Percentiles rank a stretch among this genome's conserved stretches.
phyloP scores from a whole-genome alignment of 2,329 filamentous ascomycete genomes.

The Epichloe sylvatica region DNA sequence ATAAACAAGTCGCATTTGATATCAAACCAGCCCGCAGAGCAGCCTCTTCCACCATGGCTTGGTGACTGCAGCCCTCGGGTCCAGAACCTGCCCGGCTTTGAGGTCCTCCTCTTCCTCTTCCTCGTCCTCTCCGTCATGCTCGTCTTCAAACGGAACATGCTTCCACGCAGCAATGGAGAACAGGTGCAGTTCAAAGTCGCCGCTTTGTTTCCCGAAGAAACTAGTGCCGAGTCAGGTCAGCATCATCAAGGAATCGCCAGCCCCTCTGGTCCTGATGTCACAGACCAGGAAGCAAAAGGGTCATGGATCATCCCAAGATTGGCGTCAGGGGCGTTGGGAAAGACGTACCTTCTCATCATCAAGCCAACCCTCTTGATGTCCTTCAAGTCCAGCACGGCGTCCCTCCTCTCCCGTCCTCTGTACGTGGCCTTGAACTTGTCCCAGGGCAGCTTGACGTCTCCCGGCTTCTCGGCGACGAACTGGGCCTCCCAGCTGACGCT shows the following conservation, averaged over 20 bases:
- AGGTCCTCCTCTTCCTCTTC: constrained; percentile 8
- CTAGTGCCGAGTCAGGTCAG: constrained; percentile 26
- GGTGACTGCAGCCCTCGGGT: constrained; percentile 1
- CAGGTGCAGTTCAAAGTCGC: constrained; percentile 38
- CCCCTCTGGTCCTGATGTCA: too few relatives aligned
- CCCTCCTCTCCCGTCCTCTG: constrained; percentile 49
- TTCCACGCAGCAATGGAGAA: constrained; percentile 17
- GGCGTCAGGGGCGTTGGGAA: neutral
- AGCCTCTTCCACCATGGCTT: constrained; percentile 14
- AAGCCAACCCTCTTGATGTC: constrained; percentile 54
- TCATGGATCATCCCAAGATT: too few relatives aligned
- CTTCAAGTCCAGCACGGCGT: constrained; percentile 45
- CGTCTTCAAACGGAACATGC: constrained; percentile 2
- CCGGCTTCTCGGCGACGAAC: constrained; percentile 30
- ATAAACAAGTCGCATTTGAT: neutral
- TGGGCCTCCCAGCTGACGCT: constrained; percentile 63
- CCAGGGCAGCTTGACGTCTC: constrained; percentile 46
- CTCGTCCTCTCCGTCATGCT: constrained; percentile 6
- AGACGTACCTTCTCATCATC: constrained; percentile 64
- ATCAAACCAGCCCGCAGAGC: constrained; percentile 15
- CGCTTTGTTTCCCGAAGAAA: constrained; percentile 63
- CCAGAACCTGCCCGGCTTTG: neutral
- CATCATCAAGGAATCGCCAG: neutral
- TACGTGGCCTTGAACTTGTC: constrained; percentile 56
- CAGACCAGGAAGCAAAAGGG: too few relatives aligned